A percentile compares a stretch with the other conserved stretches of the same genome.
Conservation (phyloP, 129 eudicot species). For the Artemisia annua region DNA sequence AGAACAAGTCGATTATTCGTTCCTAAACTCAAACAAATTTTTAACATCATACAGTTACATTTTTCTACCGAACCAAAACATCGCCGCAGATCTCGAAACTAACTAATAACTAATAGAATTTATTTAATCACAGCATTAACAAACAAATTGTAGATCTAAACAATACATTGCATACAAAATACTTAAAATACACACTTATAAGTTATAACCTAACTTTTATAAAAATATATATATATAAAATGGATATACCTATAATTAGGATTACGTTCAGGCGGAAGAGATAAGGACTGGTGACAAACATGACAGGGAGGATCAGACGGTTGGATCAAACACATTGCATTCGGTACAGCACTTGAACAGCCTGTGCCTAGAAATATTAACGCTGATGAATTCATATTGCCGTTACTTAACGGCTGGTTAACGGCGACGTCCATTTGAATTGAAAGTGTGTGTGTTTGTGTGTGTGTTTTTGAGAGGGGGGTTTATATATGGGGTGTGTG, state of each 20-base stretch:
- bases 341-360: slow-evolving; percentile 90
- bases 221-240: slow-evolving; percentile 9
- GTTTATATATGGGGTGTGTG: too few species aligned
- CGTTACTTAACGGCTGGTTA: too few species aligned
- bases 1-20: too few species aligned
- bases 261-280: slow-evolving; percentile 68
- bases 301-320: slow-evolving; percentile 92
- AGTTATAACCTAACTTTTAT: neutral
- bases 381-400: slow-evolving; percentile 32
- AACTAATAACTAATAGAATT: too few species aligned
- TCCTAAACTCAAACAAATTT: too few species aligned
- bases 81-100: too few species aligned
- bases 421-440: too few species aligned
- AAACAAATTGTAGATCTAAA: too few species aligned
- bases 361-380: slow-evolving; percentile 90
- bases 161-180: neutral
- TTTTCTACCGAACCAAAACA: too few species aligned
- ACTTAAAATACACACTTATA: neutral
- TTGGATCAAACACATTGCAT: slow-evolving; percentile 69
- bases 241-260: slow-evolving; percentile 78
- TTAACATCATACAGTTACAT: too few species aligned
- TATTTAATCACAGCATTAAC: neutral
- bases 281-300: slow-evolving; percentile 62
- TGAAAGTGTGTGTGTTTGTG: too few species aligned
- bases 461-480: too few species aligned